These are phyloP conservation scores for Gypsophila paniculata DNA, from an alignment of 179 eudicot genomes.

Conservation along the genomic window DNA sequence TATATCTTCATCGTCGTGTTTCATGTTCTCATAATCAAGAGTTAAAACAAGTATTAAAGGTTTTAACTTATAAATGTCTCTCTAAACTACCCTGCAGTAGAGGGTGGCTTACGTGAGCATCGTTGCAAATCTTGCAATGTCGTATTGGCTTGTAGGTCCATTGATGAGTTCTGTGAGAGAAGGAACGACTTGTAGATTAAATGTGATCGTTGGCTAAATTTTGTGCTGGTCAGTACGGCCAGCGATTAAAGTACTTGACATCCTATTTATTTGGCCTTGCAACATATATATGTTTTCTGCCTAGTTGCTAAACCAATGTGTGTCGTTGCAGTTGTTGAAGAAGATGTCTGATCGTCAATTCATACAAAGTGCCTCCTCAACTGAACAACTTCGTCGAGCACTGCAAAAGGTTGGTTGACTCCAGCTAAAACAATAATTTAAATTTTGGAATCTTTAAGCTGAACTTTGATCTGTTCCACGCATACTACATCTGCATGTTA, in stretches of 20 bases:
- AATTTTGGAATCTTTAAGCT: neutral
- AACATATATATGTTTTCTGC: neutral
- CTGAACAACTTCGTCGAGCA: slow-evolving; percentile 53
- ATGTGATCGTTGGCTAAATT: neutral
- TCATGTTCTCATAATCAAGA: neutral
- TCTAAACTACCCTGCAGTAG: neutral
- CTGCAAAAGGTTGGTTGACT: slow-evolving; percentile 53
- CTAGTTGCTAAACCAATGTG: slow-evolving; percentile 4
- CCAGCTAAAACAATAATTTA: slow-evolving; percentile 13
- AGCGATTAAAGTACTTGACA: neutral
- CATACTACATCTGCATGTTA: too few species aligned
- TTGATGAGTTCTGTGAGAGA: neutral
- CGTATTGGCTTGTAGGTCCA: neutral
- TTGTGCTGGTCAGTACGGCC: neutral
- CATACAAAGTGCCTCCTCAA: slow-evolving; percentile 44
- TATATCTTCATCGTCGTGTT: neutral
- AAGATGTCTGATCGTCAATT: slow-evolving; percentile 52
- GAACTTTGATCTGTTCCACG: neutral
- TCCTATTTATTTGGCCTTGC: neutral
- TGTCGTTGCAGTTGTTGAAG: slow-evolving; percentile 45
- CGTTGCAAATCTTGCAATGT: neutral
- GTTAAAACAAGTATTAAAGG: neutral
- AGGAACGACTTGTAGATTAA: neutral
- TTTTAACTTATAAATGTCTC: neutral
- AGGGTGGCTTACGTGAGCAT: too few species aligned